These are phyloP conservation scores for Tephrocybe sp. DNA, from an alignment of 768 basidiomycete species.

Conservation along the genomic window DNA sequence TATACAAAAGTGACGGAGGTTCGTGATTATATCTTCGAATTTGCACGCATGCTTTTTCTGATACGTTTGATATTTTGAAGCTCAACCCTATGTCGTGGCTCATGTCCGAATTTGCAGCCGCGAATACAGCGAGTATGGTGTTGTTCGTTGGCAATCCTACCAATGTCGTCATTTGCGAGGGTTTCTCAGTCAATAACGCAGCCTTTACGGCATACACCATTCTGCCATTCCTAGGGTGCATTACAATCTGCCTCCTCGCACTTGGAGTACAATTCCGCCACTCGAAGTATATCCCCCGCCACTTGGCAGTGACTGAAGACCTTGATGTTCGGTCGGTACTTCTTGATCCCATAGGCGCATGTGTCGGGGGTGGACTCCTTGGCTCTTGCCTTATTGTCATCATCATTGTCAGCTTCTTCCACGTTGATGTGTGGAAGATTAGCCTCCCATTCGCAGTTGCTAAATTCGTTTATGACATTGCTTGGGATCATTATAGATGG, in stretches of 20 bases:
- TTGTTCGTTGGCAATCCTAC: constrained; percentile 90
- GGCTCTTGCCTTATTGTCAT: constrained; percentile 66
- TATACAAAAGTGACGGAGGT: constrained; percentile 68
- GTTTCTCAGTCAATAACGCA: constrained; percentile 74
- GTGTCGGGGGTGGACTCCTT: constrained; percentile 69
- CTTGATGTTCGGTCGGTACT: constrained; percentile 60
- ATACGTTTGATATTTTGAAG: constrained; percentile 3
- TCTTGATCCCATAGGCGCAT: constrained; percentile 69
- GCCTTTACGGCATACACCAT: constrained; percentile 82
- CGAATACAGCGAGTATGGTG: constrained; percentile 75
- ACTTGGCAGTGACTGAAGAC: constrained; percentile 32
- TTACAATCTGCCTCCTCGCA: constrained; percentile 58
- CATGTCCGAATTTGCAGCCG: constrained; percentile 73
- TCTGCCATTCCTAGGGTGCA: constrained; percentile 72
- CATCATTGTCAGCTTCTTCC: constrained; percentile 72
- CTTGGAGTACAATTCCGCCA: constrained; percentile 59
- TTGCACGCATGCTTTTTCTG: constrained; percentile 1
- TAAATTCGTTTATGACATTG: constrained; percentile 68
- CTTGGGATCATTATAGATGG: constrained; percentile 54
- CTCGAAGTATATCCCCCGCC: constrained; percentile 50
- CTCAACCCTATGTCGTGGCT: constrained; percentile 63
- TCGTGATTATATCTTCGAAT: not conserved
- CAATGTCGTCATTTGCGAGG: constrained; percentile 89
- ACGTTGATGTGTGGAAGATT: constrained; percentile 81
- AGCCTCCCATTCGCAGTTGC: constrained; percentile 74